Base-by-base conservation (phyloP, 78 protist genomes). In the Trichosphaerium sp. region DNA sequence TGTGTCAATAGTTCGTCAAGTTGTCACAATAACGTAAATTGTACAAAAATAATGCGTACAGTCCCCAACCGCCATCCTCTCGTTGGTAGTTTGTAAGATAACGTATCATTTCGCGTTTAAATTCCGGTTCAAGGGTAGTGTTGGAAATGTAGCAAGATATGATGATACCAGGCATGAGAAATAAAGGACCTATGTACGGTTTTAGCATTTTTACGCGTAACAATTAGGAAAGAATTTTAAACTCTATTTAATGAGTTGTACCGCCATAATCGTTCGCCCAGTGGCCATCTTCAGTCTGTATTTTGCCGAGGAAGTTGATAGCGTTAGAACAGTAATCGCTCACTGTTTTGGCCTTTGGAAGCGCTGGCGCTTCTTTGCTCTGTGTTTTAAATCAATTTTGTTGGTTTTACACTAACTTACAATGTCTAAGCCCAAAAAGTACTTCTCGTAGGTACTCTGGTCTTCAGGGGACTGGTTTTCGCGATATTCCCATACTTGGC, bases 201-300 rank as follows among this genome's bases (percentile, higher is more conserved):
- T n/a, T n/a, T n/a, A n/a, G n/a, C n/a, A n/a, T n/a, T n/a, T n/a
- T n/a, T n/a, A n/a, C n/a, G n/a, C n/a, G n/a, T n/a, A n/a, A n/a
- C n/a, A n/a, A n/a, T n/a, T n/a, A n/a, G n/a, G n/a, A n/a, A n/a
- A n/a, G n/a, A n/a, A n/a, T n/a, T n/a, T n/a, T n/a, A n/a, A n/a
- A n/a, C n/a, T n/a, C n/a, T n/a, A n/a, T n/a, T n/a, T n/a, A n/a
- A n/a, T n/a, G n/a, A n/a, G n/a, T n/a, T n/a, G n/a, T n/a, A n/a
- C 96, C 96, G 29, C 94, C 94, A 64, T 92, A 92, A 40, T 92
- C 96, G 61, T 85, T 84, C 14, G 94, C 82, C 92, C 92, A 92
- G 69, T 92, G 96, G 31, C 96, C 96, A 51, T 71, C 86, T 4
- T 69, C 82, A 12, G 80, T 48, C 75, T 79, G 85, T 31, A 83